These are phyloP conservation scores for Colletotrichum salicis DNA, from an alignment of 2,329 filamentous ascomycete species.

Conservation along the genomic window DNA sequence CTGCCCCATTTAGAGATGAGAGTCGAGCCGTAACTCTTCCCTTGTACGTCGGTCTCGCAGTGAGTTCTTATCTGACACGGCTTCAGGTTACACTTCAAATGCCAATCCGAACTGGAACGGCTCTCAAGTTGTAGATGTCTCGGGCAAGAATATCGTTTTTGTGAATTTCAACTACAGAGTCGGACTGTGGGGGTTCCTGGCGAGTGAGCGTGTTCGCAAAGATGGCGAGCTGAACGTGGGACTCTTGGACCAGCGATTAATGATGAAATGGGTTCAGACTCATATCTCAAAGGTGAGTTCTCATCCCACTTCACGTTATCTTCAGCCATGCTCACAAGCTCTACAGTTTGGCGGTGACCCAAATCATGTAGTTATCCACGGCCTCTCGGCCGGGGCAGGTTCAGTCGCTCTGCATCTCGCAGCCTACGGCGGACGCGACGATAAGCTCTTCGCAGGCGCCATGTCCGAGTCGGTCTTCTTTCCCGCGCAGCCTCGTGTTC, in stretches of 20 bases:
- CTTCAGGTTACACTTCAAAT: conserved; percentile 55
- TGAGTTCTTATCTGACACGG: background rate
- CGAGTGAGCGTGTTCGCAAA: conserved; percentile 63
- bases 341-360: conserved; percentile 67
- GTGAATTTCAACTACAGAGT: conserved; percentile 74
- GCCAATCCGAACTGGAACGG: conserved; percentile 65
- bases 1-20: background rate
- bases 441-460: conserved; percentile 57
- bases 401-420: conserved; percentile 65
- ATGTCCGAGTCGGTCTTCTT: conserved; percentile 62
- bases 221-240: conserved; percentile 72
- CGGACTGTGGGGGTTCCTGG: conserved; percentile 71
- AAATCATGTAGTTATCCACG: conserved; percentile 68
- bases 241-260: conserved; percentile 70
- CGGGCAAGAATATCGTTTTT: conserved; percentile 59
- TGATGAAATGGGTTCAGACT: conserved; percentile 69
- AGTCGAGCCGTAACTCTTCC: no score
- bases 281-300: conserved; percentile 62
- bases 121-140: conserved; percentile 55
- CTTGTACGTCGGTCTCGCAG: background rate
- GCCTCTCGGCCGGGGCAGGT: conserved; percentile 69
- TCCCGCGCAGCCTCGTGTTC: conserved; percentile 56
- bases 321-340: background rate
- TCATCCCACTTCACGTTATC: background rate
- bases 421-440: conserved; percentile 57